Percentiles rank a stretch among this genome's conserved stretches.
Conservation (phyloP, 441 rosid genomes). For the Raphanus hybrid region DNA sequence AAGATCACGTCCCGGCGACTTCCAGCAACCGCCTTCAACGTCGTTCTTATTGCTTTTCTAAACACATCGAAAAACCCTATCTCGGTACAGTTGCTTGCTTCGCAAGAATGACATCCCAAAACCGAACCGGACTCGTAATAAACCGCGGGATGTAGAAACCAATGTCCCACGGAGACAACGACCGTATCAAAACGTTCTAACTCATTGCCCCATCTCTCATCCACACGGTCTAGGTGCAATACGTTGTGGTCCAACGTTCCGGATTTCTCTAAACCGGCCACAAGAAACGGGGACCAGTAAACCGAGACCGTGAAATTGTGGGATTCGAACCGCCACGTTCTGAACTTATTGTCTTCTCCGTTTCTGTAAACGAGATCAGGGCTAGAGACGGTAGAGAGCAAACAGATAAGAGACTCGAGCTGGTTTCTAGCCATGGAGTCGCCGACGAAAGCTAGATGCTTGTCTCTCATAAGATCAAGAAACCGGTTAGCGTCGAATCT, state of each 20-base stretch:
- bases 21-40: conserved; percentile 51
- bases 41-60: conserved; percentile 73
- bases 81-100: conserved; percentile 70
- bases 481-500: conserved; percentile 80
- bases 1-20: conserved; percentile 50
- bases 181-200: conserved; percentile 58
- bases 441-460: conserved; percentile 84
- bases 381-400: conserved; percentile 63
- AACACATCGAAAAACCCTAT: conserved; percentile 76
- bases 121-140: conserved; percentile 66
- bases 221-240: conserved; percentile 66
- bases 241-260: conserved; percentile 70
- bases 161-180: conserved; percentile 83
- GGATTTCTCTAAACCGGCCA: conserved; percentile 78
- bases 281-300: conserved; percentile 97
- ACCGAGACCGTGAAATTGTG: conserved; percentile 66
- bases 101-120: conserved; percentile 86
- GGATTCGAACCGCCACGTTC: conserved; percentile 72
- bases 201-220: conserved; percentile 80
- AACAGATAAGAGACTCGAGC: conserved; percentile 85
- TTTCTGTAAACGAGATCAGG: conserved; percentile 62
- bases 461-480: conserved; percentile 59
- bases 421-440: conserved; percentile 98
- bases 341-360: conserved; percentile 77
- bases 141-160: conserved; percentile 94